Base-by-base conservation (phyloP, 805 yeast species). In the Monosporozyma aquatica region DNA sequence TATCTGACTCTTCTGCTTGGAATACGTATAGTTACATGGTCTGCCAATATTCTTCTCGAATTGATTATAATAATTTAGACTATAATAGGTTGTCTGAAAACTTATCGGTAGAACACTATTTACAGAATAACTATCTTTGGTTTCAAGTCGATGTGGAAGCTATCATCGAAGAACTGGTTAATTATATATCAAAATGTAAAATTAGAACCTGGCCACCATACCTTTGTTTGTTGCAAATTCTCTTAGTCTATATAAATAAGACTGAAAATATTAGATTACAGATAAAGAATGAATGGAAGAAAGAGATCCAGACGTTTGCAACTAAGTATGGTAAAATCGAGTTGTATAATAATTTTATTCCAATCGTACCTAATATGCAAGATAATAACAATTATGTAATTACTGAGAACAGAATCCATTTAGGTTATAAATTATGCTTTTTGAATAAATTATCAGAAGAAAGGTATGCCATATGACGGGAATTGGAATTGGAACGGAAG, bases 1-100 rank as follows among this genome's bases (percentile, higher is more conserved):
- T 47, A 3, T 49, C 43, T 2, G 70, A 67, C 43, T 48, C 59
- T n/a, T 59, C 70, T 2, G 52, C 68, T 2, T 67, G 70, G 70
- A 44, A 50, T 28, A 54, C 65, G 2, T 44, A 53, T 11, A 30
- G 46, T 4, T 52, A 54, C 37, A 52, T 55, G 49, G 22, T 47
- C 7, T 40, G 51, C 32, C 54, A 47, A 33, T 43, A 39, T 13
- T 27, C 24, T 11, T 9, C 6, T 6, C 39, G 30, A 21, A 17
- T 15, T 10, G 15, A 10, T 6, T 37, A 38, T 40, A 49, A 48
- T 43, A 37, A 37, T 10, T 18, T 21, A 4, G 51, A 52, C 34
- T 52, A 23, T 30, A 33, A 38, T 15, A 43, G 35, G 11, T 10
- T 44, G 7, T 10, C n/a, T 14, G 25, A 10, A 3, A 27, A 33